Conservation (phyloP, 192 early-diverging fungal species). For the Podila clonocystis region DNA sequence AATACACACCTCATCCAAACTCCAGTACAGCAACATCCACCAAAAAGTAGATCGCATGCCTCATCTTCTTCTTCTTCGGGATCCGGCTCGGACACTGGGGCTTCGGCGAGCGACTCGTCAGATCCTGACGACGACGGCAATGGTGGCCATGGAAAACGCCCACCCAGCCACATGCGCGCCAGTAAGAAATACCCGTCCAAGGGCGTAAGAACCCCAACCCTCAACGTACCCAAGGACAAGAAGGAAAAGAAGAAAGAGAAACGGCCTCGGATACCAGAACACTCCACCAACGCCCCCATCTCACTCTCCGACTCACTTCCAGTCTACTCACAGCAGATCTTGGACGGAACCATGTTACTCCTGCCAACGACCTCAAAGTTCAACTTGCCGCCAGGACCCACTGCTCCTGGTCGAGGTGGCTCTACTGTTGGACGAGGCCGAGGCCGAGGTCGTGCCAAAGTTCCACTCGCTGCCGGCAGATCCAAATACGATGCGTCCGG, state of each 20-base stretch:
- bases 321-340: constrained; percentile 39
- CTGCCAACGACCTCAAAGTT: constrained; percentile 4
- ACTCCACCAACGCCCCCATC: constrained; percentile 20
- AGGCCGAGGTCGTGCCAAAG: constrained; percentile 24
- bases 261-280: background rate
- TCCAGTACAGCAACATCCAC: background rate
- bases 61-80: background rate
- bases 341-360: constrained; percentile 22
- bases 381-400: background rate
- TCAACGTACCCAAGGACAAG: background rate
- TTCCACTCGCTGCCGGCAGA: constrained; percentile 25
- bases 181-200: constrained; percentile 18
- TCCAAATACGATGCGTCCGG: constrained; percentile 22
- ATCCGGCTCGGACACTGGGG: constrained; percentile 12
- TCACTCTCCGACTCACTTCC: constrained; percentile 37
- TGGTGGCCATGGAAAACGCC: constrained; percentile 5
- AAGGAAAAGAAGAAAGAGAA: constrained; percentile 1
- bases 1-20: background rate
- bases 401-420: background rate
- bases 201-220: background rate
- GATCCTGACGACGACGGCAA: constrained; percentile 24
- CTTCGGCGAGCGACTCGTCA: constrained; percentile 1
- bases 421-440: constrained; percentile 11
- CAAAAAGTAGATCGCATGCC: background rate
- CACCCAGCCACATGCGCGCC: constrained; percentile 4